phyloP scores from a whole-genome alignment of 345 rosid genomes.

The Raphanus sativus region DNA sequence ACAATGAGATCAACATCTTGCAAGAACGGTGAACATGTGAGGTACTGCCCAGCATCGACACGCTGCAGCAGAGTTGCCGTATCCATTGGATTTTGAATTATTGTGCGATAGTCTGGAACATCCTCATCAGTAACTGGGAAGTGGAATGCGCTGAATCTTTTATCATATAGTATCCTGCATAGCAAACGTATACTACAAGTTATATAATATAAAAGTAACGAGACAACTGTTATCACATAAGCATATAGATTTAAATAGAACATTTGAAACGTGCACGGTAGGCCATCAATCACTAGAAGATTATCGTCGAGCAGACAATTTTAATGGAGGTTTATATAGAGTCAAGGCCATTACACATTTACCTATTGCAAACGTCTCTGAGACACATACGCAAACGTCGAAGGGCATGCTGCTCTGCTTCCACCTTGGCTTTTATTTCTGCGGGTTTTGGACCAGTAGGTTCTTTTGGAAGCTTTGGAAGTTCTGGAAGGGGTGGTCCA shows the following conservation, averaged over 20 bases:
- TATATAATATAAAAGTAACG: background rate
- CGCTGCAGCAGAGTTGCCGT: conserved; percentile 82
- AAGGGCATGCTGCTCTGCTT: conserved; percentile 99
- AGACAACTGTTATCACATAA: background rate
- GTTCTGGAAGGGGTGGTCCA: conserved; percentile 63
- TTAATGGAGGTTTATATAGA: background rate
- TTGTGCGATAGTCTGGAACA: conserved; percentile 86
- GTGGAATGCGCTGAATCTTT: conserved; percentile 87
- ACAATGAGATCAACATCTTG: conserved; percentile 92
- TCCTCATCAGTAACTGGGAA: conserved; percentile 94
- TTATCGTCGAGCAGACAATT: background rate
- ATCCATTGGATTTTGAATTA: conserved; percentile 97
- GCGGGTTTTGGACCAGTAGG: conserved; percentile 88
- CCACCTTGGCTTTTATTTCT: conserved; percentile 89
- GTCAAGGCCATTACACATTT: conserved; percentile 26
- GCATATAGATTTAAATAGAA: background rate
- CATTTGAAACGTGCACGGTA: background rate
- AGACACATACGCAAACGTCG: conserved; percentile 98
- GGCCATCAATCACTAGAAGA: conserved; percentile 11
- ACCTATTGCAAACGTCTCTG: conserved; percentile 98
- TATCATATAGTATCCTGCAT: conserved; percentile 82
- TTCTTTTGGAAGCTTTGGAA: conserved; percentile 79
- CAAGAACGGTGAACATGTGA: conserved; percentile 79
- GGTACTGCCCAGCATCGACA: conserved; percentile 84
- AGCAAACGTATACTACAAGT: conserved; percentile 13